Base-by-base conservation (phyloP, 2,329 filamentous ascomycete species). In the Aspergillus jensenii region DNA sequence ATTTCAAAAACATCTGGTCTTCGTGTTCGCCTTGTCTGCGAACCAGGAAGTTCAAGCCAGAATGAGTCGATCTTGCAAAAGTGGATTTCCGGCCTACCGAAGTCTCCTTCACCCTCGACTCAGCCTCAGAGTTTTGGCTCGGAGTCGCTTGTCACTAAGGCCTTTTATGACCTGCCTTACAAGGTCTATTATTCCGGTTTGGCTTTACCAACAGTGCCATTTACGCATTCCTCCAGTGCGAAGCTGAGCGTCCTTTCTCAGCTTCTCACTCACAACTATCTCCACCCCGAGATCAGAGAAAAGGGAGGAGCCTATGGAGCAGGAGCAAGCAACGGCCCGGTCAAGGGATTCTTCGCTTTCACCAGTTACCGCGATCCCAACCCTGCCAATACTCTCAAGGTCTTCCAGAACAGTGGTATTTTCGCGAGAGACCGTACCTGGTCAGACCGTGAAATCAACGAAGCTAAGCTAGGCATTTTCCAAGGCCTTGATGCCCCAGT, bases 311-410 rank as follows among this genome's bases (percentile, higher is more conserved):
- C 95, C 0, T 99, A 99, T 66, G 95, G 95, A 45, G 95, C 91
- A 21, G 92, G 93, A 14, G 93, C 95, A 1, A 93, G 91, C 72
- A 88, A 90, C 45, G 87, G 87, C 23, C 85, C 89, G 0, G 78
- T 96, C 7, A 89, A 91, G 65, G 93, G 93, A 23, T 75, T 96
- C 1, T 98, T 99, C 67, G 91, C 91, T 15, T 96, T 97, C 78
- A 97, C 96, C 78, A 93, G 90, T 45, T 99, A 99, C 81, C 90
- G 95, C 52, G 95, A 99, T 72, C 95, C 95, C 3, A 97, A 98
- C 71, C 93, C 95, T 0, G 82, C 88, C 61, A 97, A 96, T 75
- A 93, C 91, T 0, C 79, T 98, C 64, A 85, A 84, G 56, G 90
- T 97, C 59, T 96, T 97, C 87, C 81, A 84, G 33, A 88, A 89